A percentile compares a stretch with the other conserved stretches of the same genome.
phyloP scores from a whole-genome alignment of 129 eudicot genomes.

The Centella asiatica region DNA sequence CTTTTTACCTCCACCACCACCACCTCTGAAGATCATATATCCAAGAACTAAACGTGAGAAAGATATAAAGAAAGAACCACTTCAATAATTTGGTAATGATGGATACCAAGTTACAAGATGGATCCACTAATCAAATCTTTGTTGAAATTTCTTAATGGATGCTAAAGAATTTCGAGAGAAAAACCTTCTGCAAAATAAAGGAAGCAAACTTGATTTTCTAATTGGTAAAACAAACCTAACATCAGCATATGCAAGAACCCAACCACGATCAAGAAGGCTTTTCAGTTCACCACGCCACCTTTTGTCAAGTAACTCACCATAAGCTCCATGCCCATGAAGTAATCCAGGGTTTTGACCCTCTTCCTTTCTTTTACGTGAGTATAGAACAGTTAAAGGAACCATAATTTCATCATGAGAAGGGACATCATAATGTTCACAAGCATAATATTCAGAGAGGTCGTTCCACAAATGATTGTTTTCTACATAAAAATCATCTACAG shows the following conservation, averaged over 20 bases:
- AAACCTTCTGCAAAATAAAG: not conserved
- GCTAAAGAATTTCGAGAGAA: too few species aligned
- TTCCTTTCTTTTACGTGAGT: conserved; percentile 51
- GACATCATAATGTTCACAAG: conserved; percentile 70
- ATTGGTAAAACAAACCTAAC: conserved; percentile 53
- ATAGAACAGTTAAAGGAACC: conserved; percentile 71
- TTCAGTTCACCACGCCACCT: conserved; percentile 81
- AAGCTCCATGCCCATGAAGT: conserved; percentile 95
- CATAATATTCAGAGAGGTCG: conserved; percentile 79
- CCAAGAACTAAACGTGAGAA: not conserved
- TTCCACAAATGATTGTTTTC: conserved; percentile 56
- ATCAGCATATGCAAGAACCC: conserved; percentile 97
- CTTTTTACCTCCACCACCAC: conserved; percentile 80
- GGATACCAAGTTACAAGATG: not conserved
- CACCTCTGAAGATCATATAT: conserved; percentile 54
- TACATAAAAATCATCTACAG: conserved; percentile 9
- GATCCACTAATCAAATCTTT: not conserved
- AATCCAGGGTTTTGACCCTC: conserved; percentile 61
- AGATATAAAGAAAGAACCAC: not conserved
- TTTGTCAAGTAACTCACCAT: conserved; percentile 89
- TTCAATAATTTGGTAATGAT: not conserved
- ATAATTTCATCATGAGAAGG: conserved; percentile 61
- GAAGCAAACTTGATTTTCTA: not conserved
- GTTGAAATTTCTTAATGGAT: too few species aligned
- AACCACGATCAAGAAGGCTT: conserved; percentile 96